Base-by-base conservation (phyloP, 2,329 filamentous ascomycete species). In the Hypoxylon sp. region DNA sequence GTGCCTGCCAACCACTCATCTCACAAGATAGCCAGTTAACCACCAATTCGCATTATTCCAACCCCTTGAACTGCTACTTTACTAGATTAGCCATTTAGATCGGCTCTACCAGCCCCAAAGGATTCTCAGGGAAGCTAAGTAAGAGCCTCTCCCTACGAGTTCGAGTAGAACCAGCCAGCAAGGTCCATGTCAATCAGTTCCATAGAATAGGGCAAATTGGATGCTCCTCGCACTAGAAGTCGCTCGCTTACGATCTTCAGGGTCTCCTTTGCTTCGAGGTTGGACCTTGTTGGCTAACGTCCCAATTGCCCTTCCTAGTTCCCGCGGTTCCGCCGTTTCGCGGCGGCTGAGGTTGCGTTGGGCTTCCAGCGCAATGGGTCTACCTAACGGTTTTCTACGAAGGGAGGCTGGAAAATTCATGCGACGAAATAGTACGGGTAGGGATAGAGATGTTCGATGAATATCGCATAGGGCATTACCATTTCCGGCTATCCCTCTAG, bases 171-270 rank as follows among this genome's bases (percentile, higher is more conserved):
- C 56, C 29, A 35, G 47, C 56, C 29, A 35, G 50, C 24, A 50
- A 54, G 7, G 27, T 59, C 19, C 42, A 35, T 51, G 42, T 13
- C 39, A 15, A 50, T 32, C 27, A 52, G 46, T 37, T 27, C 24
- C 24, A 27, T 32, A 47, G 35, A 48, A 50, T 4, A 58, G 15
- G 35, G 13, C 32, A 27, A 55, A 19, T 27, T 53, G 31, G 48
- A 32, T 19, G 19, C 47, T 21, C 32, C 35, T 29, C 39, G 37
- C 19, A 46, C 60, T 27, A 11, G 27, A 52, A 39, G 21, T 27
- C n/a, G 39, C 44, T 46, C 55, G 57, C 62, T 51, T 52, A 62
- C 29, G 59, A 60, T 50, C 52, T 53, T 57, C 58, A 62, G 58
- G 66, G 53, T 66, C 57, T 13, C 56, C 35, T 35, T 64, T 31